phyloP scores from a whole-genome alignment of 371 early-diverging fungal species.

The Capillidium rhysosporum region DNA sequence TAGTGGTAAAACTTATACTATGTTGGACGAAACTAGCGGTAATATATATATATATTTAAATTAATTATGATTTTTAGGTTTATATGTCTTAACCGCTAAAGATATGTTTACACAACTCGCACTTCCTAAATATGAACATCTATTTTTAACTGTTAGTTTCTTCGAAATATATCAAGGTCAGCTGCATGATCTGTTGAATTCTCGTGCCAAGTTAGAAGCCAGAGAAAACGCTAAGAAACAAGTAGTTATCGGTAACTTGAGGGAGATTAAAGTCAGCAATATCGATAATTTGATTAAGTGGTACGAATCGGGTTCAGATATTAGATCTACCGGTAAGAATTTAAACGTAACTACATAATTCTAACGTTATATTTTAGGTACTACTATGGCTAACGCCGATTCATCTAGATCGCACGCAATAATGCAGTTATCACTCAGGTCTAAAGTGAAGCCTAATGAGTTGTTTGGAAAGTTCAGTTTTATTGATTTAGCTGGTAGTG shows the following conservation, averaged over 20 bases:
- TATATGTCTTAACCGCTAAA: conserved; percentile 77
- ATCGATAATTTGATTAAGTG: conserved; percentile 66
- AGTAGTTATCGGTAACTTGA: conserved; percentile 72
- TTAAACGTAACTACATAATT: background rate
- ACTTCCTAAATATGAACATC: conserved; percentile 39
- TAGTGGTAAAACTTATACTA: conserved; percentile 97
- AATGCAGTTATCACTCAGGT: conserved; percentile 77
- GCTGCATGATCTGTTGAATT: conserved; percentile 83
- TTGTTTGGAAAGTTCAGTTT: conserved; percentile 75
- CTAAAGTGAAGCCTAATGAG: conserved; percentile 23
- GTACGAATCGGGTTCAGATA: conserved; percentile 75
- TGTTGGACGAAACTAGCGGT: conserved; percentile 69
- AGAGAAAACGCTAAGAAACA: conserved; percentile 90
- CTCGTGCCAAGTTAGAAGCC: conserved; percentile 66
- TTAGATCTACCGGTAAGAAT: conserved; percentile 60
- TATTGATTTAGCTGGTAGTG: conserved; percentile 97
- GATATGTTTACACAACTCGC: conserved; percentile 70
- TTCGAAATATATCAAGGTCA: conserved; percentile 96
- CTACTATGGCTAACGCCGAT: conserved; percentile 88
- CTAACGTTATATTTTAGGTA: conserved; percentile 18
- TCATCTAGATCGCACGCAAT: conserved; percentile 98
- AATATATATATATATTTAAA: background rate
- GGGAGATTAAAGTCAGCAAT: conserved; percentile 53
- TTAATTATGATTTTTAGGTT: conserved; percentile 19
- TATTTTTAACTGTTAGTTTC: conserved; percentile 72